A percentile compares a stretch with the other conserved stretches of the same genome.
These are phyloP conservation scores for Biscutella laevigata DNA, from an alignment of 441 rosid species.

Conservation along the genomic window DNA sequence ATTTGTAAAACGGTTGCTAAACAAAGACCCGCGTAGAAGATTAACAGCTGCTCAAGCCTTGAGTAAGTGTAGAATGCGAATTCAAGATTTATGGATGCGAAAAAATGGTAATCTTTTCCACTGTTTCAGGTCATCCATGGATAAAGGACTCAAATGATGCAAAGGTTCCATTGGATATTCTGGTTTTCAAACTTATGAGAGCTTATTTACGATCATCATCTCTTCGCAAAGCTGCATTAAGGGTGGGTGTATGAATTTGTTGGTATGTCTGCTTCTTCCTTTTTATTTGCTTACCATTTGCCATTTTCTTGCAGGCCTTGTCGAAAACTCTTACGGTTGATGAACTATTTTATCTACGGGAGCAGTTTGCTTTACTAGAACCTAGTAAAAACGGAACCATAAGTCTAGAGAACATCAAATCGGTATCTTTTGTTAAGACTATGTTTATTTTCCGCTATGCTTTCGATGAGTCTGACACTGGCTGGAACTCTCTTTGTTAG, in stretches of 20 bases:
- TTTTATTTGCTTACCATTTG: constrained; percentile 2
- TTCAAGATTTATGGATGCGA: not conserved
- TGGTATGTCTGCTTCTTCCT: not conserved
- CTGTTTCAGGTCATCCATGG: constrained; percentile 88
- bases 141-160: constrained; percentile 47
- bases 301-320: constrained; percentile 48
- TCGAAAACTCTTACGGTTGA: constrained; percentile 76
- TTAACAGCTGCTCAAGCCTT: constrained; percentile 94
- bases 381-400: constrained; percentile 74
- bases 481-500: constrained; percentile 29
- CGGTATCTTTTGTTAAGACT: constrained; percentile 23
- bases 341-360: constrained; percentile 66
- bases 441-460: not conserved
- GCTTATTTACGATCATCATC: constrained; percentile 82
- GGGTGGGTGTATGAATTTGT: constrained; percentile 35
- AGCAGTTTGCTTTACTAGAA: constrained; percentile 73
- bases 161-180: constrained; percentile 69
- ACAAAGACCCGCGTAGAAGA: constrained; percentile 90
- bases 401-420: constrained; percentile 63
- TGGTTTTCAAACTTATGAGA: constrained; percentile 78
- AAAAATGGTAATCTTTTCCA: not conserved
- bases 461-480: not conserved
- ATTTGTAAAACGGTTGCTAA: constrained; percentile 74
- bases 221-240: constrained; percentile 88
- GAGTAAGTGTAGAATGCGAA: constrained; percentile 42